Evolutionary conservation across 2,329 filamentous ascomycete genomes (phyloP), one percentile per base, ranked within the genome.

Genomic region (Tolypocladium paradoxum): DNA sequence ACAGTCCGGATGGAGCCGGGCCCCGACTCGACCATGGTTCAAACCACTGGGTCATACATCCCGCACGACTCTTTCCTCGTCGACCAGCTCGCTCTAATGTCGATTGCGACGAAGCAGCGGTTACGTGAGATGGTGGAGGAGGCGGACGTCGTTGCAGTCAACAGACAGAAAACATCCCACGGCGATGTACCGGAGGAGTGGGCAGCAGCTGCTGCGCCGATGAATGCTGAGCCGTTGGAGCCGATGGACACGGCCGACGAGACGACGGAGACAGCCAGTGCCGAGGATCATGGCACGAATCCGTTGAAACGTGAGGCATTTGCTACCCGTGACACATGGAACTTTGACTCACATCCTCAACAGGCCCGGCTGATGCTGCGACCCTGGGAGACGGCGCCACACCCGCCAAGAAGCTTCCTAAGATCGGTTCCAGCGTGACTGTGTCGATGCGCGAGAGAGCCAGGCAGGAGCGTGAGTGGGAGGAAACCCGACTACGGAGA

Each of bases 1-100:
- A 82, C 67, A 57, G 81, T 76, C 47, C 76, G 63, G 66, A 78
- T 71, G 54, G 78, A 78, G 55, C 73, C 73, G 2, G 83, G 81
- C 0, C 78, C 83, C 0, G 83, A 90, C 50, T 81, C 80, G 34
- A 76, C 80, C 14, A 69, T 85, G 27, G 76, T 88, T 3, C 70
- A 79, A 43, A 84, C 84, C 1, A 77, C 76, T 16, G 84, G 84
- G 2, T 82, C 82, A 22, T 89, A 87, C 52, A 80, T 95, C 37
- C 80, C 93, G 0, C 83, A 86, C 36, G 87, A 90, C 45, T 82
- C 88, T 2, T 83, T 81, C 52, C 74, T 96, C 35, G 85, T 87
- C 16, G 90, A 96, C 56, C 87, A 96, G 59, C 72, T 96, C 46
- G 87, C 88, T 29, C 75, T 96, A 18, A 67, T 96, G 54, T 93